Evolutionary conservation across 345 rosid species (phyloP).

Genomic region (Tarenaya hassleriana): DNA sequence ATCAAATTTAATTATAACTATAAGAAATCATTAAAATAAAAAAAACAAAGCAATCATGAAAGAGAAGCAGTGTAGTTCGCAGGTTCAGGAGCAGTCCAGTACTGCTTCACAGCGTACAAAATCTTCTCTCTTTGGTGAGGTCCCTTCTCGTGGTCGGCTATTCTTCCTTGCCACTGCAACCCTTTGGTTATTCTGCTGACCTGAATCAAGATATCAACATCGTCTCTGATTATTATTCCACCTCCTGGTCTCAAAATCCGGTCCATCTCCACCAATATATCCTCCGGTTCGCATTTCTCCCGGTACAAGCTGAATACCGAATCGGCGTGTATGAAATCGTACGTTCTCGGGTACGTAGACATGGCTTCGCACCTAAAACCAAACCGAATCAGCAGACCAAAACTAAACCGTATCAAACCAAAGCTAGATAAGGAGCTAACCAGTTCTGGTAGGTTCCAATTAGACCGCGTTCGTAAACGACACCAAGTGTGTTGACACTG

Average conservation of each 20-base stretch:
- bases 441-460: constrained; percentile 93
- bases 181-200: constrained; percentile 49
- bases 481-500: constrained; percentile 62
- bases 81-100: constrained; percentile 66
- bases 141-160: constrained; percentile 72
- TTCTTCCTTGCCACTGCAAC: constrained; percentile 75
- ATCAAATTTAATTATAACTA: too few relatives aligned
- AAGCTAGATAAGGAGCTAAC: too few relatives aligned
- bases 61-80: constrained; percentile 4
- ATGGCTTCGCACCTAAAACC: constrained; percentile 59
- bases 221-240: constrained; percentile 77
- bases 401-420: constrained; percentile 2
- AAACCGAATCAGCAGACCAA: background rate
- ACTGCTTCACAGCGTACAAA: constrained; percentile 65
- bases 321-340: constrained; percentile 77
- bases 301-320: constrained; percentile 66
- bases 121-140: constrained; percentile 72
- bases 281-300: constrained; percentile 68
- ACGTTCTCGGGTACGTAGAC: constrained; percentile 97
- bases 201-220: constrained; percentile 60
- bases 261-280: constrained; percentile 79
- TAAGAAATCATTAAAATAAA: too few relatives aligned
- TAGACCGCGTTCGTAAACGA: constrained; percentile 74
- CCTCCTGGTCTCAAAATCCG: constrained; percentile 85
- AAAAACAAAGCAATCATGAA: background rate